Evolutionary conservation across 1,284 basidiomycete genomes (phyloP).

Genomic region (Ceratobasidium papillatum): DNA sequence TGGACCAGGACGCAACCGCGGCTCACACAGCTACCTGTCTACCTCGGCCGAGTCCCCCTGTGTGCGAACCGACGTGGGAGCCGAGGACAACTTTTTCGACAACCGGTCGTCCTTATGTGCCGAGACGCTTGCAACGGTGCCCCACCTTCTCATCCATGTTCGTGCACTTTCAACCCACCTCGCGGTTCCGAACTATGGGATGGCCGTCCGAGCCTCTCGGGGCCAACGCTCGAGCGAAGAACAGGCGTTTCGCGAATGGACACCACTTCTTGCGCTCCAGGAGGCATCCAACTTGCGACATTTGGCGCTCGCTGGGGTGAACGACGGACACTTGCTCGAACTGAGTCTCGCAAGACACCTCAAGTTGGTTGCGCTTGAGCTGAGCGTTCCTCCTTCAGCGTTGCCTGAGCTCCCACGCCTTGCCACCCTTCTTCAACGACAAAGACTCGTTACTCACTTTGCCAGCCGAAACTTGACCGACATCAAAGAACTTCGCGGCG

Average conservation of each 20-base stretch:
- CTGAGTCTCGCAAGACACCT: constrained; percentile 6
- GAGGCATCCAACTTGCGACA: constrained; percentile 24
- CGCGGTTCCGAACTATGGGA: constrained; percentile 32
- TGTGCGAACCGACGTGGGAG: constrained; percentile 11
- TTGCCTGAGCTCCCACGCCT: constrained; percentile 30
- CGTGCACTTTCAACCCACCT: constrained; percentile 27
- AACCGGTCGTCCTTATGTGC: constrained; percentile 38
- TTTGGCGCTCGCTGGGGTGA: constrained; percentile 14
- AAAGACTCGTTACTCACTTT: constrained; percentile 32
- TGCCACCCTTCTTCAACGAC: constrained; percentile 14
- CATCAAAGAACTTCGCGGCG: constrained; percentile 3
- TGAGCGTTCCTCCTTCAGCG: constrained; percentile 28
- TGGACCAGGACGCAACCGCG: background rate
- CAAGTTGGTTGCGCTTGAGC: constrained; percentile 31
- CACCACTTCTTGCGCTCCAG: constrained; percentile 8
- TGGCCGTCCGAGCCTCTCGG: constrained; percentile 20
- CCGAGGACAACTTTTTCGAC: constrained; percentile 35
- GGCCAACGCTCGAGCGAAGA: constrained; percentile 32
- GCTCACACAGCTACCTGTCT: constrained; percentile 31
- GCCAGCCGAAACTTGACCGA: constrained; percentile 38
- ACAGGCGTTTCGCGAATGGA: constrained; percentile 27
- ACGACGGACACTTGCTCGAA: constrained; percentile 11
- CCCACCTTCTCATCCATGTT: constrained; percentile 24
- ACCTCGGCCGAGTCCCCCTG: constrained; percentile 29
- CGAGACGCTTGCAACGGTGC: constrained; percentile 16